Percentiles rank a stretch among this genome's conserved stretches.
These are phyloP conservation scores for Pseudohalonectria lignicola DNA, from an alignment of 2,329 filamentous ascomycete species.

Conservation along the genomic window DNA sequence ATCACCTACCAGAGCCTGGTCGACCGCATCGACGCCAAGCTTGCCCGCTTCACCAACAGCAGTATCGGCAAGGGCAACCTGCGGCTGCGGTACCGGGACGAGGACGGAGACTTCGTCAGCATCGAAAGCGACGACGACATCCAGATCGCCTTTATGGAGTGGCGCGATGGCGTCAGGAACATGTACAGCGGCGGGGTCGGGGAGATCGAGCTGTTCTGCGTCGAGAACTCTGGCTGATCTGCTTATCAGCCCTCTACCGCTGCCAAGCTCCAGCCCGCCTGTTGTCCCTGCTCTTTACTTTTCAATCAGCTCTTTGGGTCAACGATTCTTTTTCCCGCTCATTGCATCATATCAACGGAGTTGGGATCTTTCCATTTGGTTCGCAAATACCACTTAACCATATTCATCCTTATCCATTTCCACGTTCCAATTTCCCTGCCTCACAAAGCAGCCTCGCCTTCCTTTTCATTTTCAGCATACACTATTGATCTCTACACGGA, in stretches of 20 bases:
- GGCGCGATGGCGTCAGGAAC: conserved; percentile 59
- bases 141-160: conserved; percentile 88
- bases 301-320: conserved; percentile 11
- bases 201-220: conserved; percentile 82
- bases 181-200: conserved; percentile 60
- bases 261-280: no score
- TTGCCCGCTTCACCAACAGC: conserved; percentile 74
- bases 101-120: conserved; percentile 85
- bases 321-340: conserved; percentile 1
- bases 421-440: not conserved
- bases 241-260: no score
- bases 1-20: conserved; percentile 90
- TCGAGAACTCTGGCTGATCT: no score
- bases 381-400: conserved; percentile 1
- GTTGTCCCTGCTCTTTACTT: no score
- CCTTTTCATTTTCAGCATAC: no score
- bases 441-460: no score
- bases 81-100: conserved; percentile 81
- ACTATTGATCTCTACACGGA: no score
- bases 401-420: not conserved
- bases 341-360: not conserved
- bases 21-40: conserved; percentile 91
- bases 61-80: conserved; percentile 75
- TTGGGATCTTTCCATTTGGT: conserved; percentile 1
- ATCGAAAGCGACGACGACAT: conserved; percentile 96